Conservation (phyloP, 495 filamentous ascomycete species). For the Hyaloscypha variabilis region DNA sequence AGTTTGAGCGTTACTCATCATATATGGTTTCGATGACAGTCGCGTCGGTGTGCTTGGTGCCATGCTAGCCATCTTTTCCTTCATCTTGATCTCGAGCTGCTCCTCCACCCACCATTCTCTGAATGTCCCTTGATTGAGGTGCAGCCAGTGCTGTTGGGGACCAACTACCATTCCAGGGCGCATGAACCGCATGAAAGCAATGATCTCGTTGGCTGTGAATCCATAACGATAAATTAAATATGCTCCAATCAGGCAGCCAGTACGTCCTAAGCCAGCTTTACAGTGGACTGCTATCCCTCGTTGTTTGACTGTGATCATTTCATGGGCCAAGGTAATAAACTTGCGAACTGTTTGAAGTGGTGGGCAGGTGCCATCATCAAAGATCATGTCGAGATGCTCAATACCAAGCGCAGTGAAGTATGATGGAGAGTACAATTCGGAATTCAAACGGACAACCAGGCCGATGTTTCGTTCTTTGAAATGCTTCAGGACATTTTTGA, state of each 20-base stretch:
- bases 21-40: slow-evolving; percentile 50
- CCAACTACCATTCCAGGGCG: slow-evolving; percentile 98
- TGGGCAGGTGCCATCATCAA: slow-evolving; percentile 97
- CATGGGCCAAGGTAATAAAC: slow-evolving; percentile 93
- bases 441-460: slow-evolving; percentile 93
- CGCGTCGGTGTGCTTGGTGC: slow-evolving; percentile 78
- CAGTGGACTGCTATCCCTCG: slow-evolving; percentile 96
- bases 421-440: slow-evolving; percentile 89
- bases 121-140: slow-evolving; percentile 95
- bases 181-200: slow-evolving; percentile 99
- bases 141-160: slow-evolving; percentile 99
- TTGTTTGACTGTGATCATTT: slow-evolving; percentile 85
- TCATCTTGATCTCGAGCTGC: slow-evolving; percentile 61
- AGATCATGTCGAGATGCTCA: slow-evolving; percentile 97
- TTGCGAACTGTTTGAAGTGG: slow-evolving; percentile 80
- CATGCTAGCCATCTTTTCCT: slow-evolving; percentile 51
- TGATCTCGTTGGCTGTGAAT: slow-evolving; percentile 98
- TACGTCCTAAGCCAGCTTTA: slow-evolving; percentile 96
- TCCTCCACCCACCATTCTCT: slow-evolving; percentile 98
- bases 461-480: slow-evolving; percentile 86
- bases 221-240: slow-evolving; percentile 97
- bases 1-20: slow-evolving; percentile 28
- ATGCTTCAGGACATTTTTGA: slow-evolving; percentile 93
- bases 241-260: slow-evolving; percentile 93
- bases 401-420: slow-evolving; percentile 96